Evolutionary conservation across 352 stramenopile genomes (phyloP).

Genomic region (Pythium grandisporangium): DNA sequence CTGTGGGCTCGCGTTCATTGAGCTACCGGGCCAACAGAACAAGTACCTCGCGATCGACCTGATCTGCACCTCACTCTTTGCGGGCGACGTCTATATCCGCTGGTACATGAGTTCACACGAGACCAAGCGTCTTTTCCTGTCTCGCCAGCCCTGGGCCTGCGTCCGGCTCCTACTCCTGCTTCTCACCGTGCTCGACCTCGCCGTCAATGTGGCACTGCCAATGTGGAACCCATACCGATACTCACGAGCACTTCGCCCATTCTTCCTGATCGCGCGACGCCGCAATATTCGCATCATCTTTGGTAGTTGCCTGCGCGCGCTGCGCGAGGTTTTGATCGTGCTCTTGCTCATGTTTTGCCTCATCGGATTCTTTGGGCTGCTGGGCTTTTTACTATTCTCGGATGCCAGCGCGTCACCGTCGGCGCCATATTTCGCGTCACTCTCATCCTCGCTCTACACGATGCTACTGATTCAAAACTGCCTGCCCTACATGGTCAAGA

Average conservation of each 20-base stretch:
- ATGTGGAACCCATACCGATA: constrained; percentile 48
- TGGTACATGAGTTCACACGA: constrained; percentile 81
- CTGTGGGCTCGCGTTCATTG: constrained; percentile 56
- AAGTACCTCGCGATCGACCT: constrained; percentile 55
- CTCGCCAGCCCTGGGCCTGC: constrained; percentile 64
- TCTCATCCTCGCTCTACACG: constrained; percentile 70
- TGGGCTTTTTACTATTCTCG: constrained; percentile 73
- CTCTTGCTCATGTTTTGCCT: constrained; percentile 64
- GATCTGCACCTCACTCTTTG: constrained; percentile 52
- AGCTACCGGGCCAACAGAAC: constrained; percentile 45
- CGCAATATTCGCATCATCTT: constrained; percentile 84
- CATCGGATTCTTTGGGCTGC: constrained; percentile 67
- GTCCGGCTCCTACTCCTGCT: constrained; percentile 49
- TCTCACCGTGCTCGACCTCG: constrained; percentile 43
- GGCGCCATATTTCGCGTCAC: constrained; percentile 57
- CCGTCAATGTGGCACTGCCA: constrained; percentile 35
- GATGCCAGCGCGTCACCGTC: constrained; percentile 37
- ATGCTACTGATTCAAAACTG: constrained; percentile 79
- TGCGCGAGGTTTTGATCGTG: constrained; percentile 66
- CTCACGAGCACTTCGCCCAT: constrained; percentile 55
- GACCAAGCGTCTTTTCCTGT: constrained; percentile 70
- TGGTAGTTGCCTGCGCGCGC: constrained; percentile 62
- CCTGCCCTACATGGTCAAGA: constrained; percentile 72
- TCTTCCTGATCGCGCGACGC: constrained; percentile 71
- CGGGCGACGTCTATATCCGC: constrained; percentile 50